Evolutionary conservation across 176 grass and related monocot genomes (phyloP).

Genomic region (Carex scoparia): DNA sequence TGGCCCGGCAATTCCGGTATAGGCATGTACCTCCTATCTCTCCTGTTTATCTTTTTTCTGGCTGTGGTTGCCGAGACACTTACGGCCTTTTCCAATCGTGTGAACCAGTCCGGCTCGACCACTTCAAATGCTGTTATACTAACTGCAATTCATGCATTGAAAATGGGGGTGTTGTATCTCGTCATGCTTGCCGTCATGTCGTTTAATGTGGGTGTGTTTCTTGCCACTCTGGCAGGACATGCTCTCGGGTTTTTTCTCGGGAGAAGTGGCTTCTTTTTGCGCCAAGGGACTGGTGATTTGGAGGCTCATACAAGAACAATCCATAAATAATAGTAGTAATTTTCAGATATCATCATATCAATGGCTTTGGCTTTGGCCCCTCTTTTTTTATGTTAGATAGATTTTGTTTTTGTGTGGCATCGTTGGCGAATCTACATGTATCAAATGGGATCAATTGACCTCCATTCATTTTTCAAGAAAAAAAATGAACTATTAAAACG

Average conservation of each 20-base stretch:
- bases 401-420: neutral
- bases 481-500: too few species aligned
- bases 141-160: conserved; percentile 27
- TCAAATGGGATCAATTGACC: too few species aligned
- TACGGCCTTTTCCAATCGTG: conserved; percentile 29
- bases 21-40: conserved; percentile 55
- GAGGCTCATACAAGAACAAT: conserved; percentile 20
- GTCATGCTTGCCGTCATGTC: conserved; percentile 74
- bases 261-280: conserved; percentile 39
- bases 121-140: conserved; percentile 1
- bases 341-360: neutral
- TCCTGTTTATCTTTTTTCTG: conserved; percentile 48
- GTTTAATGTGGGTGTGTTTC: conserved; percentile 54
- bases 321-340: neutral
- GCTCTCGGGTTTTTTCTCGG: conserved; percentile 58
- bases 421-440: too few species aligned
- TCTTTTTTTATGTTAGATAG: conserved; percentile 3
- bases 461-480: too few species aligned
- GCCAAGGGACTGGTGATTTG: neutral
- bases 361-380: neutral
- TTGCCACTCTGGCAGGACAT: conserved; percentile 49
- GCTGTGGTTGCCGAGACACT: conserved; percentile 55
- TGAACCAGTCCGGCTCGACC: neutral
- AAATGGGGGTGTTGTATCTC: conserved; percentile 46
- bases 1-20: conserved; percentile 56